Evolutionary conservation across 345 rosid genomes (phyloP).

Genomic region (Eucalyptus brandiana): DNA sequence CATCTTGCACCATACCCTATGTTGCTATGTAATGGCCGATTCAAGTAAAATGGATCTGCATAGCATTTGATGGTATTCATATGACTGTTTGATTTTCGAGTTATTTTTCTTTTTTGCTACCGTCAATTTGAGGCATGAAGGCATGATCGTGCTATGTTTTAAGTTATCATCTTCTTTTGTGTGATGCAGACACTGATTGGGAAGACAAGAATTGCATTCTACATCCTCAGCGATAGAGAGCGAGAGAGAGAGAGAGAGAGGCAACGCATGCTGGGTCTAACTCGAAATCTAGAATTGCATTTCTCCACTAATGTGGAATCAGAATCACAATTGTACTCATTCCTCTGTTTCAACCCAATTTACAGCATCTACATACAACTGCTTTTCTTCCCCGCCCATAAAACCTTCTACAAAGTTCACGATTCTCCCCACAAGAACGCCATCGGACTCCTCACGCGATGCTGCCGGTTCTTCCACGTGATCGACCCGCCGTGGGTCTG

Average conservation of each 20-base stretch:
- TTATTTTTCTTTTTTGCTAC: not conserved
- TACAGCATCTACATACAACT: not conserved
- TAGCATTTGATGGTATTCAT: not conserved
- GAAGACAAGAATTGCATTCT: not conserved
- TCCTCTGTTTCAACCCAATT: not conserved
- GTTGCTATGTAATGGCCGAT: not conserved
- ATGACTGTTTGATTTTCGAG: not conserved
- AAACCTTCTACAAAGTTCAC: not conserved
- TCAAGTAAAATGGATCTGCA: not conserved
- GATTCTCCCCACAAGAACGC: not conserved
- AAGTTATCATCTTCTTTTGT: not conserved
- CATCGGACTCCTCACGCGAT: slow-evolving; percentile 72
- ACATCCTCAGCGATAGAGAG: not conserved
- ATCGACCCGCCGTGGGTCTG: not conserved
- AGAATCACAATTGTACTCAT: not conserved
- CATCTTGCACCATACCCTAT: not conserved
- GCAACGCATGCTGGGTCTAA: not conserved
- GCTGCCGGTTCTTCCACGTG: slow-evolving; percentile 46
- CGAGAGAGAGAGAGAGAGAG: not conserved
- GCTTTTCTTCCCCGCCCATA: not conserved
- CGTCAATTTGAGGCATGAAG: not conserved
- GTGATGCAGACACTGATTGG: not conserved
- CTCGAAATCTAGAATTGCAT: not conserved
- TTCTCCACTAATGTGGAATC: not conserved
- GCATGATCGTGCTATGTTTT: not conserved